Conservation (phyloP, 768 basidiomycete species). For the Boletus insuetus region DNA sequence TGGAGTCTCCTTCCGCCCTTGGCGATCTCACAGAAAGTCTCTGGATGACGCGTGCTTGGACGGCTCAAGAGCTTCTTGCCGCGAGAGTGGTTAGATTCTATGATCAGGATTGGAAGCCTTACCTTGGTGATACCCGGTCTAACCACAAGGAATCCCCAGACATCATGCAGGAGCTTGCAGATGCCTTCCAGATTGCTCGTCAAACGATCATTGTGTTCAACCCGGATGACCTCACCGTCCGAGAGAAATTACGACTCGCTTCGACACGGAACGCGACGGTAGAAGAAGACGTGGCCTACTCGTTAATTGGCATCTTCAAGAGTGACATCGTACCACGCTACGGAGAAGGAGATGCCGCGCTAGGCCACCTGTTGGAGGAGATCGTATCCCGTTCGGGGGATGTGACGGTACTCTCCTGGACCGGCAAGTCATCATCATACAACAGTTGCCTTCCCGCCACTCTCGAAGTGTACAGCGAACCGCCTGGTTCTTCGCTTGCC, state of each 20-base stretch:
- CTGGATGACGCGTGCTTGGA: slow-evolving; percentile 18
- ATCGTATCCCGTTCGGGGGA: too few species aligned
- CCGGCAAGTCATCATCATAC: neutral
- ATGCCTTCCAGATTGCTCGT: slow-evolving; percentile 2
- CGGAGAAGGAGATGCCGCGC: slow-evolving; percentile 4
- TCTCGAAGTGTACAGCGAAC: neutral
- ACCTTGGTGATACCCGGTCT: neutral
- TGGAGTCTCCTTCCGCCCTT: neutral
- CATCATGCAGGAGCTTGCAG: slow-evolving; percentile 9
- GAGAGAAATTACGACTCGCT: neutral
- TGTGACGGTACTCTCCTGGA: too few species aligned
- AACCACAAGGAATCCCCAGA: slow-evolving; percentile 12
- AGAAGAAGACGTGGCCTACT: too few species aligned
- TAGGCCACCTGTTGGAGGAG: slow-evolving; percentile 4
- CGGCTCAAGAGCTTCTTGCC: slow-evolving; percentile 16
- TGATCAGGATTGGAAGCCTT: slow-evolving; percentile 6
- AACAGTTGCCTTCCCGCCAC: slow-evolving; percentile 2
- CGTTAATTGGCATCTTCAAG: neutral
- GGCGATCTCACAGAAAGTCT: neutral
- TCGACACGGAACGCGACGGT: too few species aligned
- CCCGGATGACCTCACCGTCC: neutral
- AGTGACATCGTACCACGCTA: slow-evolving; percentile 1
- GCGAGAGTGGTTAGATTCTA: slow-evolving; percentile 10
- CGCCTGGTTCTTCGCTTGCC: neutral
- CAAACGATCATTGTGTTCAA: slow-evolving; percentile 2